These are phyloP conservation scores for Dichotomocladium elegans DNA, from an alignment of 371 early-diverging fungal species.

Conservation along the genomic window DNA sequence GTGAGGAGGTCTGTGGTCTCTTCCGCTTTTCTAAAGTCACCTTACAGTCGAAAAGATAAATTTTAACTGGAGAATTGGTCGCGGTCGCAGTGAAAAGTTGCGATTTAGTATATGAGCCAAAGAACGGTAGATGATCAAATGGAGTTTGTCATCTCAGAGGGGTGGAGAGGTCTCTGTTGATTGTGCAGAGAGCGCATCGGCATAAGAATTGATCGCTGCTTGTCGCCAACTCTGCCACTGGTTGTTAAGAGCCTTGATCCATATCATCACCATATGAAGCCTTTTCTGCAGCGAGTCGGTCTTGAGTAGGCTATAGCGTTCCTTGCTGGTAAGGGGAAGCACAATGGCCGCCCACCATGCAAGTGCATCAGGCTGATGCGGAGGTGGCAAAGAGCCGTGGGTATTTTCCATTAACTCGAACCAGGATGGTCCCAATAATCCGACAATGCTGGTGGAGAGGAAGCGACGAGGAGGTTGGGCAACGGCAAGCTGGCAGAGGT, in stretches of 20 bases:
- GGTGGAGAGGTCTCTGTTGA: no score
- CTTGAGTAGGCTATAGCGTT: constrained; percentile 41
- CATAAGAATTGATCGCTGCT: neutral
- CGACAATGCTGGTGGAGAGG: constrained; percentile 16
- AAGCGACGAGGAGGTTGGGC: no score
- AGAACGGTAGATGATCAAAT: no score
- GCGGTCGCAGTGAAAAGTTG: no score
- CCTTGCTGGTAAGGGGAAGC: constrained; percentile 45
- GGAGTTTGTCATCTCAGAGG: no score
- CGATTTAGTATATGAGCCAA: no score
- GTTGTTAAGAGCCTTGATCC: constrained; percentile 41
- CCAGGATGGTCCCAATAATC: constrained; percentile 23
- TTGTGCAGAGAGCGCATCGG: neutral
- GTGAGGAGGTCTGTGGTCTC: no score
- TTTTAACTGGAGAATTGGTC: no score
- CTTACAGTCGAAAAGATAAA: no score
- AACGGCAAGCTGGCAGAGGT: no score
- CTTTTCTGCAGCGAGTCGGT: constrained; percentile 34
- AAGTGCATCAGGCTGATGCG: constrained; percentile 41
- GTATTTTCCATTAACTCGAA: constrained; percentile 21
- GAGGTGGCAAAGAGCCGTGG: constrained; percentile 20
- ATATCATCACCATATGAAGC: constrained; percentile 32
- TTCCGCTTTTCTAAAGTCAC: no score
- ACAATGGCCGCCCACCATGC: constrained; percentile 58
- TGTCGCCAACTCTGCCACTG: constrained; percentile 18